Evolutionary conservation across 169 alveolate species (phyloP).

Genomic region (Plasmodium billcollinsi): DNA sequence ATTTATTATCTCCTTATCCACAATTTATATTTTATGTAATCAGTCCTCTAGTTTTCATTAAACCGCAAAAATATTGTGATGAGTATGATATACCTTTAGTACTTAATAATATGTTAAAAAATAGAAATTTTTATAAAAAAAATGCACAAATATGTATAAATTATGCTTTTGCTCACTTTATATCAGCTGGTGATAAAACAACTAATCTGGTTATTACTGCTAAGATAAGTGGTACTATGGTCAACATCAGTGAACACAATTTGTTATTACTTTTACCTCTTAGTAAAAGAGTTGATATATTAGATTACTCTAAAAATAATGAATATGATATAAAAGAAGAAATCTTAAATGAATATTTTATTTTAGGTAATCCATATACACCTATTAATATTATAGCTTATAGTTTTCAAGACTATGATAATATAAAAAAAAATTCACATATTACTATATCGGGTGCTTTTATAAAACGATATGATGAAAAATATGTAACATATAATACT

Average conservation of each 20-base stretch:
- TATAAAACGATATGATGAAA: constrained; percentile 28
- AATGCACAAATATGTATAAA: constrained; percentile 68
- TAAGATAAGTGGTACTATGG: constrained; percentile 72
- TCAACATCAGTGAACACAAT: constrained; percentile 33
- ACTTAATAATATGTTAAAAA: constrained; percentile 64
- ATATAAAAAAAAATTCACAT: constrained; percentile 38
- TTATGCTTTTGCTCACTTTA: constrained; percentile 78
- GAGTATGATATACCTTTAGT: constrained; percentile 68
- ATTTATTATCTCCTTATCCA: constrained; percentile 51
- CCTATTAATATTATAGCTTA: constrained; percentile 62
- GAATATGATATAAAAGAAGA: constrained; percentile 76
- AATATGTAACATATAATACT: constrained; percentile 9
- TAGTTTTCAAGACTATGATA: constrained; percentile 43
- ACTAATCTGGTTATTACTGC: constrained; percentile 44
- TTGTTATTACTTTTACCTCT: constrained; percentile 44
- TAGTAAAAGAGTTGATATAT: constrained; percentile 64
- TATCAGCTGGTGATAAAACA: constrained; percentile 43
- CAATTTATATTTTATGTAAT: constrained; percentile 63
- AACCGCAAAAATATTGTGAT: constrained; percentile 71
- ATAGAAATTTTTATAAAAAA: constrained; percentile 63
- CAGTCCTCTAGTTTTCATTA: constrained; percentile 64
- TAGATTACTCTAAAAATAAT: constrained; percentile 37
- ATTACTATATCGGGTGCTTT: constrained; percentile 65
- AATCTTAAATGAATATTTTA: constrained; percentile 70
- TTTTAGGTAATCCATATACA: constrained; percentile 68